Evolutionary conservation across 73 alveolate genomes (phyloP), one percentile per base, ranked within the genome.

Genomic region (Paramecium bursaria): DNA sequence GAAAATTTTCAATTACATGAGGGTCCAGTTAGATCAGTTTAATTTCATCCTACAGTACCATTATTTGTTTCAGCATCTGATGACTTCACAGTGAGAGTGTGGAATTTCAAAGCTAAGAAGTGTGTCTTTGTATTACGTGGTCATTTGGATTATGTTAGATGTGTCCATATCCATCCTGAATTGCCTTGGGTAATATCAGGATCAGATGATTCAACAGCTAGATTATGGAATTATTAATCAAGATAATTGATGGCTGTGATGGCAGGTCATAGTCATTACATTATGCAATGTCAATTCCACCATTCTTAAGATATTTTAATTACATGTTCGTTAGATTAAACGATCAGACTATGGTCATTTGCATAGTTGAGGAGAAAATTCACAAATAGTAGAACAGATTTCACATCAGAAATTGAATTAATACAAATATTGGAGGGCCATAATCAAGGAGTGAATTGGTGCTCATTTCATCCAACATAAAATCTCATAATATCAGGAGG

Each of bases 181-280:
- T 96, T 97, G 52, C 99, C 99, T n/a, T 98, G 99, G 99, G 91
- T 96, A 17, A 91, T 97, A 49, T 92, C 98, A 14, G 91, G 97
- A 50, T 91, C 97, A 2, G 98, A 96, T 88, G 88, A 74, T 67
- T 33, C 49, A 21, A 74, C 92, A 6, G 75, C 96, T 75, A 94
- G 99, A 57, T 95, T 98, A 21, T 98, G 99, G 99, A 98, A 98
- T 88, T 98, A 99, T 99, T 94, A 97, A 88, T 88, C 92, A 31
- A 86, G 99, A 35, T 80, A 88, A 74, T 85, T 94, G 86, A 74
- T 93, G 50, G 95, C 97, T 52, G 92, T 92, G 21, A 88, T 97
- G 21, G 92, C 99, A 4, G 99, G 99, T 1, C 99, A 97, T 91
- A 93, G 94, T 61, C 99, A 96, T 90, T 96, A 97, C 86, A 98